Conservation (phyloP, 305 asterid genomes). For the Solanum hybrid region DNA sequence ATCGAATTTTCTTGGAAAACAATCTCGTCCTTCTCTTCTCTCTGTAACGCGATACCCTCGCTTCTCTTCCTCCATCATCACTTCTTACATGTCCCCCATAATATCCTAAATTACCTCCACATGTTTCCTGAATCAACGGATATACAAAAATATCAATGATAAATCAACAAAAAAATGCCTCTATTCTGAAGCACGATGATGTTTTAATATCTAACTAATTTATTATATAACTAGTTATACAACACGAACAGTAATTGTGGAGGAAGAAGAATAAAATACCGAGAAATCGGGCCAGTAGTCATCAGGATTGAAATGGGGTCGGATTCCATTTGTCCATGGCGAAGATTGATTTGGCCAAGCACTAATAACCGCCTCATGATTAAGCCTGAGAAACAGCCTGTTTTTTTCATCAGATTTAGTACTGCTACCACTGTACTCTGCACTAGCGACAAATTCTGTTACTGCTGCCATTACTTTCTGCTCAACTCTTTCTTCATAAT, state of each 20-base stretch:
- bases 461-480: neutral
- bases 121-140: slow-evolving; percentile 14
- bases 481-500: slow-evolving; percentile 5
- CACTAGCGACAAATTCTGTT: neutral
- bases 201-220: too few species aligned
- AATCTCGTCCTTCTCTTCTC: slow-evolving; percentile 64
- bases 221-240: too few species aligned
- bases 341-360: slow-evolving; percentile 56
- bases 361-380: slow-evolving; percentile 50
- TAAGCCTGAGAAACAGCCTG: slow-evolving; percentile 37
- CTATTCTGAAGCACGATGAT: neutral
- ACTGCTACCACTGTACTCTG: neutral
- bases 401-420: slow-evolving; percentile 14
- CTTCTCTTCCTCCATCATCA: slow-evolving; percentile 44
- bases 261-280: slow-evolving; percentile 21
- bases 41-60: slow-evolving; percentile 54
- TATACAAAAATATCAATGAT: neutral
- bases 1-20: slow-evolving; percentile 68
- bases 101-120: neutral
- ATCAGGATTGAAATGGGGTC: slow-evolving; percentile 33
- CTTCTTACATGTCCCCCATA: slow-evolving; percentile 13
- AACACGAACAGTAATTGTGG: neutral
- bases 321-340: slow-evolving; percentile 56
- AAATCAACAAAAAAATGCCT: neutral
- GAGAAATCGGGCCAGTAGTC: slow-evolving; percentile 26